A percentile compares a stretch with the other conserved stretches of the same genome.
These are phyloP conservation scores for Yarrowia porcina DNA, from an alignment of 805 yeast species.

Conservation along the genomic window DNA sequence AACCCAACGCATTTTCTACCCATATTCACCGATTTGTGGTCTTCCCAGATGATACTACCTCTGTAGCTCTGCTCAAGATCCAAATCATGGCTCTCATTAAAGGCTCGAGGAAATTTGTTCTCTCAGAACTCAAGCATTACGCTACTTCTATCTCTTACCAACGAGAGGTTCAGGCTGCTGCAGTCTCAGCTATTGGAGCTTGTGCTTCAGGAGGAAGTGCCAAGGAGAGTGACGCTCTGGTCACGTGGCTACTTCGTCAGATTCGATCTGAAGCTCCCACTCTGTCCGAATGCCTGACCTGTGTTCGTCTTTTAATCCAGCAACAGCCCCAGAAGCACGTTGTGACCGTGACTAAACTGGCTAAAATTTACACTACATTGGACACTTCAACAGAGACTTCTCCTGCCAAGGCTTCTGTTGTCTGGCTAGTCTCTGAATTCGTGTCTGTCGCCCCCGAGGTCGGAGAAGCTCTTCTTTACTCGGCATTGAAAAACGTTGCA, in stretches of 20 bases:
- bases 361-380: conserved; percentile 34
- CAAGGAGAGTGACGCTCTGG: conserved; percentile 42
- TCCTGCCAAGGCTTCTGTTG: conserved; percentile 71
- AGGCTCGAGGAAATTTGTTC: conserved; percentile 6
- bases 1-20: conserved; percentile 13
- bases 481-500: conserved; percentile 51
- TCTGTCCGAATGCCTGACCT: conserved; percentile 65
- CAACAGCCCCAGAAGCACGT: conserved; percentile 53
- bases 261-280: conserved; percentile 38
- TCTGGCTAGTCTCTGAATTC: conserved; percentile 91
- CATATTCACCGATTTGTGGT: conserved; percentile 13
- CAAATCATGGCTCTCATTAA: neutral
- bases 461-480: conserved; percentile 74
- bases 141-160: conserved; percentile 37
- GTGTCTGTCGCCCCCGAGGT: conserved; percentile 45
- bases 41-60: conserved; percentile 1
- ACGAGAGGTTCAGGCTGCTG: conserved; percentile 41
- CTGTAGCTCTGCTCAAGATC: conserved; percentile 15
- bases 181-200: conserved; percentile 60
- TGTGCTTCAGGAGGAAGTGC: conserved; percentile 47
- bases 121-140: conserved; percentile 57
- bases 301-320: conserved; percentile 70
- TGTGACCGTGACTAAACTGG: conserved; percentile 53
- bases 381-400: conserved; percentile 28
- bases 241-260: conserved; percentile 58